Base-by-base conservation (phyloP, 352 stramenopile species). In the Pythium monospermum region DNA sequence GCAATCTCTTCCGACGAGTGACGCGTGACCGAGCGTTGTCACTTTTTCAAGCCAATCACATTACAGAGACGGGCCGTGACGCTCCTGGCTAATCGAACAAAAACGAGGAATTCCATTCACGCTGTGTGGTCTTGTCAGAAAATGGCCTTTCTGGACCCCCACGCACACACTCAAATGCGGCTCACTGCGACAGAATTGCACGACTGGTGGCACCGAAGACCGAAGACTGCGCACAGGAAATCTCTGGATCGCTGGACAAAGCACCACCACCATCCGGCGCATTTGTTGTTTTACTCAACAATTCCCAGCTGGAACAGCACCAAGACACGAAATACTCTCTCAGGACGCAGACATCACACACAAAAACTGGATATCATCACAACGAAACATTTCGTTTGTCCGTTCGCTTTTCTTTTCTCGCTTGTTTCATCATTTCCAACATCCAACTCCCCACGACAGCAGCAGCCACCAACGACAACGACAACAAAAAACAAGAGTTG, bases 211-310 rank as follows among this genome's bases (percentile, higher is more conserved):
- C n/a, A n/a, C n/a, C n/a, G n/a, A n/a, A n/a, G n/a, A n/a, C n/a
- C n/a, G n/a, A n/a, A n/a, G n/a, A n/a, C n/a, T n/a, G n/a, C n/a
- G n/a, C n/a, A n/a, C n/a, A n/a, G n/a, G n/a, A n/a, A n/a, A n/a
- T n/a, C n/a, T n/a, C n/a, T n/a, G n/a, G n/a, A n/a, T n/a, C n/a
- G n/a, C n/a, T n/a, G n/a, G n/a, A n/a, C n/a, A n/a, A n/a, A n/a
- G n/a, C n/a, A 13, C 8, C 30, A 35, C 8, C 8, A 35, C 30
- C 30, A 35, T 46, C 39, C 23, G 39, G 49, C 25, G 41, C 60
- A 61, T 53, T 66, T 40, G 51, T 58, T 51, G 57, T 70, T 64
- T 64, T 57, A 61, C 62, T 58, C 51, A 52, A 64, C 62, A 59
- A 19, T 12, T 16, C 25, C 33, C 3, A 4, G 21, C 28, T 4